These are phyloP conservation scores for Aspergillus aculeatinus DNA, from an alignment of 2,329 filamentous ascomycete species.

Conservation along the genomic window DNA sequence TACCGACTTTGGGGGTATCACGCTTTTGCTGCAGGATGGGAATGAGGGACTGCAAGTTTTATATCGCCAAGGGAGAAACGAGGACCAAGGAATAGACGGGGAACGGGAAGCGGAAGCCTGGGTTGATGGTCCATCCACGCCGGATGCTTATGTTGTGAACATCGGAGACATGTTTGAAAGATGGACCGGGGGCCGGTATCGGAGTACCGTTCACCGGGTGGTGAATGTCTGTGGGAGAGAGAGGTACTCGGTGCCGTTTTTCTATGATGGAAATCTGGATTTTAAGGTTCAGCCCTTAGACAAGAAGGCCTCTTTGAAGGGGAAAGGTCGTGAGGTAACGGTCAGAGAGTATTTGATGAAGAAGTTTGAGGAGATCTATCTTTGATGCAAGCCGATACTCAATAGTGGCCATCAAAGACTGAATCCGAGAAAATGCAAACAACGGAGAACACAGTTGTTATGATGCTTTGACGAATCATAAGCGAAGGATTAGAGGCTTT, in stretches of 20 bases:
- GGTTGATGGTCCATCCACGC: slow-evolving; percentile 46
- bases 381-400: no score
- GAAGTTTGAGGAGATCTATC: no score
- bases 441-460: no score
- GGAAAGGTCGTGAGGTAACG: no score
- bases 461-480: no score
- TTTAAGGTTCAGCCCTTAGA: background rate
- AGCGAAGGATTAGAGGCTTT: no score
- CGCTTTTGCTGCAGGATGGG: slow-evolving; percentile 55
- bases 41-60: slow-evolving; percentile 54
- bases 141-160: slow-evolving; percentile 54
- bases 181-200: slow-evolving; percentile 36
- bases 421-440: no score
- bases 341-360: no score
- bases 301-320: no score
- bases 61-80: slow-evolving; percentile 37
- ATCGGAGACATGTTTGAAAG: slow-evolving; percentile 51
- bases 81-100: no score
- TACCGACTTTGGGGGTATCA: slow-evolving; percentile 59
- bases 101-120: slow-evolving; percentile 32
- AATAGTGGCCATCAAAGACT: no score
- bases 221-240: slow-evolving; percentile 35
- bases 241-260: slow-evolving; percentile 37
- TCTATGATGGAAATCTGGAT: slow-evolving; percentile 32
- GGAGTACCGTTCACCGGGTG: slow-evolving; percentile 35